phyloP scores from a whole-genome alignment of 306 rosid genomes.

The Fagus sylvatica region DNA sequence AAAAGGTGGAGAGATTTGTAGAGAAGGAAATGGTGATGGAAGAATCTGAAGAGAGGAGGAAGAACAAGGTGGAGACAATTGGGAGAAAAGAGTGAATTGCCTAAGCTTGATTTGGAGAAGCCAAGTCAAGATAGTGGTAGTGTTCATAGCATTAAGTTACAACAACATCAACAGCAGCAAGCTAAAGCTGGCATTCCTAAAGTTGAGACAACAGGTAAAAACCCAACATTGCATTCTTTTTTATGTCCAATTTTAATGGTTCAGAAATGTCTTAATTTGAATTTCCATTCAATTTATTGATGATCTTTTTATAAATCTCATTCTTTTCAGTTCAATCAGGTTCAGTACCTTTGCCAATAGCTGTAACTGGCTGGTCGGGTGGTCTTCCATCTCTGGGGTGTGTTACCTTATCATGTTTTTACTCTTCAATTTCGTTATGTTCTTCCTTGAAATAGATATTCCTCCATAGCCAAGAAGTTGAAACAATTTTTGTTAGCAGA shows the following conservation, averaged over 20 bases:
- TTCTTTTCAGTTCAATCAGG: slow-evolving; percentile 39
- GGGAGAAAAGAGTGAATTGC: slow-evolving; percentile 38
- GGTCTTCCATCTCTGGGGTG: slow-evolving; percentile 55
- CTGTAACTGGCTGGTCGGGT: slow-evolving; percentile 39
- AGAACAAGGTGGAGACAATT: slow-evolving; percentile 20
- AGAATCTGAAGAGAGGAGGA: slow-evolving; percentile 33
- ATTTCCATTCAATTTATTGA: slow-evolving; percentile 16
- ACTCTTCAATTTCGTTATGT: slow-evolving; percentile 14
- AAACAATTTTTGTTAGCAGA: slow-evolving; percentile 28
- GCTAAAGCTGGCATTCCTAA: slow-evolving; percentile 29
- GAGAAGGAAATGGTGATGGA: slow-evolving; percentile 28
- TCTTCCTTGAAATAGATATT: slow-evolving; percentile 16
- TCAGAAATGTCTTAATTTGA: background rate
- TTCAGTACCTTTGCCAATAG: slow-evolving; percentile 39
- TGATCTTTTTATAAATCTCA: slow-evolving; percentile 8
- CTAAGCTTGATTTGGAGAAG: slow-evolving; percentile 40
- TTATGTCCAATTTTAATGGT: background rate
- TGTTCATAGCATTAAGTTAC: slow-evolving; percentile 23
- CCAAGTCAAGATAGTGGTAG: slow-evolving; percentile 28
- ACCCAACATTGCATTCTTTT: slow-evolving; percentile 2
- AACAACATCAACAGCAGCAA: slow-evolving; percentile 32
- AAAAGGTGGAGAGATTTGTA: slow-evolving; percentile 33
- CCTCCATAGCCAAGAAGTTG: slow-evolving; percentile 22
- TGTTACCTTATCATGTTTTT: slow-evolving; percentile 23
- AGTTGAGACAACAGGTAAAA: slow-evolving; percentile 49